Evolutionary conservation across 1,284 basidiomycete species (phyloP).

Genomic region (Mycosarcoma mackinlayi): DNA sequence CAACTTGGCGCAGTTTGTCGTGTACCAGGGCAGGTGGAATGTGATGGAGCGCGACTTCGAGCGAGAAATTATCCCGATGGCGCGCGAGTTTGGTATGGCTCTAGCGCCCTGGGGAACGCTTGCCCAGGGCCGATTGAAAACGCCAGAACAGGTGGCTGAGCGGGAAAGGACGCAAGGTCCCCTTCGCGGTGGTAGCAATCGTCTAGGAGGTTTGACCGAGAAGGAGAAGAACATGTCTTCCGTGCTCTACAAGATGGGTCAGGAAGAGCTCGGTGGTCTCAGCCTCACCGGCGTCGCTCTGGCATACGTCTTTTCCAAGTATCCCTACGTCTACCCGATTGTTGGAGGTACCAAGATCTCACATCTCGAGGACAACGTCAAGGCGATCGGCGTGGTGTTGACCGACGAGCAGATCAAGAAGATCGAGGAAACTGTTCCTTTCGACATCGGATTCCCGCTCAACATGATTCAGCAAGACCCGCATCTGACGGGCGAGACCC

Average conservation of each 20-base stretch:
- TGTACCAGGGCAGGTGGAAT: slow-evolving; percentile 75
- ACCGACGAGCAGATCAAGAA: slow-evolving; percentile 53
- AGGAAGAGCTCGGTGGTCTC: slow-evolving; percentile 44
- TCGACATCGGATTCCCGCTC: slow-evolving; percentile 62
- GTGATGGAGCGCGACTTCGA: slow-evolving; percentile 73
- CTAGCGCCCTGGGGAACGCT: slow-evolving; percentile 73
- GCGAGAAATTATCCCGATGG: slow-evolving; percentile 76
- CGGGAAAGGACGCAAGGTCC: slow-evolving; percentile 47
- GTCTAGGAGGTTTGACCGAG: slow-evolving; percentile 38
- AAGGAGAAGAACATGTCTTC: slow-evolving; percentile 50
- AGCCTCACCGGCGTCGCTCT: slow-evolving; percentile 45
- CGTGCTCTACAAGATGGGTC: slow-evolving; percentile 53
- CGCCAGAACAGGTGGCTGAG: slow-evolving; percentile 49
- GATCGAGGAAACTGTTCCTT: slow-evolving; percentile 44
- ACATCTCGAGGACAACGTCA: slow-evolving; percentile 55
- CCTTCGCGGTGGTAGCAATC: slow-evolving; percentile 45
- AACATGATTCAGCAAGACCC: slow-evolving; percentile 36
- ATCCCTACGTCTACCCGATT: slow-evolving; percentile 50
- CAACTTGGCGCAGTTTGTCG: slow-evolving; percentile 73
- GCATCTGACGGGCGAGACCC: slow-evolving; percentile 31
- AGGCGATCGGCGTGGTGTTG: slow-evolving; percentile 46
- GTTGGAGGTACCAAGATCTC: slow-evolving; percentile 51
- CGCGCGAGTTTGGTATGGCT: slow-evolving; percentile 70
- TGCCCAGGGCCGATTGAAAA: slow-evolving; percentile 71
- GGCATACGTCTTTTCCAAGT: slow-evolving; percentile 49